These are phyloP conservation scores for Colletotrichum sp. DNA, from an alignment of 2,329 filamentous ascomycete genomes.

Conservation along the genomic window DNA sequence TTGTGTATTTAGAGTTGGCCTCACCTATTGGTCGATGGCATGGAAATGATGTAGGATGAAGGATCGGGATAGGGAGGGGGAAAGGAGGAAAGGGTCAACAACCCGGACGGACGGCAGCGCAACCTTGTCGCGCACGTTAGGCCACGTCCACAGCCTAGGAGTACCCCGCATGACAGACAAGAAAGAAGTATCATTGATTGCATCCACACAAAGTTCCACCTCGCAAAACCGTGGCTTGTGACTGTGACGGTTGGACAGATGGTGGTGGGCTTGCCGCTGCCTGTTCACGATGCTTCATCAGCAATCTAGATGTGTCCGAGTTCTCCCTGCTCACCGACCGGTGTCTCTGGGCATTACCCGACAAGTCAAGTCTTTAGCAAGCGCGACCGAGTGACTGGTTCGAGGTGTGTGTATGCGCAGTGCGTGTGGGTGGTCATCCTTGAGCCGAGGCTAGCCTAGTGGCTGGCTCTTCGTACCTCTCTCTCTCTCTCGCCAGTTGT, in stretches of 20 bases:
- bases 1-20: slow-evolving; percentile 17
- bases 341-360: background rate
- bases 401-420: background rate
- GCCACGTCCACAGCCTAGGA: background rate
- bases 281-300: background rate
- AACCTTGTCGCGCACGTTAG: background rate
- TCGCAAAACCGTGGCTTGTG: background rate
- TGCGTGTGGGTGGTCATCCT: background rate
- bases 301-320: background rate
- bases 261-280: background rate
- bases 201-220: background rate
- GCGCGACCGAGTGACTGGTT: background rate
- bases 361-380: background rate
- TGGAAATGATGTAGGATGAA: background rate
- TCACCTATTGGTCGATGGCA: background rate
- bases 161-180: background rate
- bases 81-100: background rate
- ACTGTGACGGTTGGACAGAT: background rate
- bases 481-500: background rate
- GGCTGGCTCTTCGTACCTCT: background rate
- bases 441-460: background rate
- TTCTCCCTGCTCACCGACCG: background rate
- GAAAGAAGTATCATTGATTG: background rate
- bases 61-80: background rate
- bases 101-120: background rate